Evolutionary conservation across 495 filamentous ascomycete genomes (phyloP).

Genomic region (Penicillium dipodomyicola): DNA sequence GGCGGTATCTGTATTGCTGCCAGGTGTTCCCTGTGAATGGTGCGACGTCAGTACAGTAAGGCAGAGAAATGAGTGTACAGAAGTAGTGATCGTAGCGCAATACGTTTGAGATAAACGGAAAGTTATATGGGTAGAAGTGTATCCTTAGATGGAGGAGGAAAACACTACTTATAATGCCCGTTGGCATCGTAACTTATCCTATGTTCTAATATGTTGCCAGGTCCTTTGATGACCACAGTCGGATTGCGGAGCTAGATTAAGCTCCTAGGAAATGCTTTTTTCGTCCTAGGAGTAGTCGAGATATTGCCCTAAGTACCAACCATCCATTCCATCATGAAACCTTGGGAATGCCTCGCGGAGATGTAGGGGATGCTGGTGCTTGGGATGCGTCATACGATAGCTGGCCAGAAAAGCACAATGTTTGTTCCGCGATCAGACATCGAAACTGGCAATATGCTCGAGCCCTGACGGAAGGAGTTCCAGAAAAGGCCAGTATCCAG

Average conservation of each 20-base stretch:
- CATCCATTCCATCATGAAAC: background rate
- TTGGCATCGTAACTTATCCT: background rate
- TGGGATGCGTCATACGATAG: background rate
- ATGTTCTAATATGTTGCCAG: background rate
- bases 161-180: background rate
- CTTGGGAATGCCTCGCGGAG: background rate
- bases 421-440: background rate
- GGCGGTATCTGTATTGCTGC: too few species aligned
- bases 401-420: background rate
- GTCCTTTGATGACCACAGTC: background rate
- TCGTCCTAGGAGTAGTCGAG: background rate
- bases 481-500: background rate
- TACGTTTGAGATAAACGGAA: background rate
- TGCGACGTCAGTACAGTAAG: background rate
- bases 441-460: background rate
- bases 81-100: background rate
- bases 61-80: background rate
- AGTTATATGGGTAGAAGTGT: background rate
- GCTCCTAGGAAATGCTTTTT: background rate
- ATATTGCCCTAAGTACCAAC: too few species aligned
- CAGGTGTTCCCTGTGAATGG: background rate
- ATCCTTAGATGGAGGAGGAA: background rate
- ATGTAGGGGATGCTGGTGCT: background rate
- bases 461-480: slow-evolving; percentile 1
- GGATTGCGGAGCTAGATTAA: background rate